These are phyloP conservation scores for Platismatia glauca DNA, from an alignment of 495 filamentous ascomycete species.

Conservation along the genomic window DNA sequence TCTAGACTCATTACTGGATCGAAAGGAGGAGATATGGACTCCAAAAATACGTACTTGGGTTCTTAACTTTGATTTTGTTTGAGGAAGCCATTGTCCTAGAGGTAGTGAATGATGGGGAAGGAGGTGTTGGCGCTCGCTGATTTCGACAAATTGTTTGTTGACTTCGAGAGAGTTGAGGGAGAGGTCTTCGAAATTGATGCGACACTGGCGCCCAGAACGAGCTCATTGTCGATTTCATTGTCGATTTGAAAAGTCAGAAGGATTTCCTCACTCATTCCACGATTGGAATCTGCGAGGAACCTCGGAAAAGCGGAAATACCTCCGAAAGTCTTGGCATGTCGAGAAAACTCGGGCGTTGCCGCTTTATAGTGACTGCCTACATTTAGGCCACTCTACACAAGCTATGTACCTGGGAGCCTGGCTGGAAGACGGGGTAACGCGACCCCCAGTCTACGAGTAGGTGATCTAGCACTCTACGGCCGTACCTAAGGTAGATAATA, in stretches of 20 bases:
- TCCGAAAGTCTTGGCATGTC: slow-evolving; percentile 1
- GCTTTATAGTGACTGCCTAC: too few relatives aligned
- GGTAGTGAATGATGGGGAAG: background rate
- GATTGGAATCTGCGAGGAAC: background rate
- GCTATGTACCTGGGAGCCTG: too few relatives aligned
- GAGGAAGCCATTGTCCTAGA: slow-evolving; percentile 20
- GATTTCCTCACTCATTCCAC: slow-evolving; percentile 2
- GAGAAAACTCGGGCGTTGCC: too few relatives aligned
- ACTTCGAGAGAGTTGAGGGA: background rate
- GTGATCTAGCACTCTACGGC: too few relatives aligned
- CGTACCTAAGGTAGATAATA: too few relatives aligned
- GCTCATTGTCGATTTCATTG: background rate
- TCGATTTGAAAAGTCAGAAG: background rate
- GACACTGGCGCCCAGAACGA: slow-evolving; percentile 2
- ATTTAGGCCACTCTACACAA: too few relatives aligned
- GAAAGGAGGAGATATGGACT: too few relatives aligned
- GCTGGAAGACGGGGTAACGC: too few relatives aligned
- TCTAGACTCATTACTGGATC: too few relatives aligned
- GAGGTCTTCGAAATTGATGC: background rate
- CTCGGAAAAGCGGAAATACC: background rate
- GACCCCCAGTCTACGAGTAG: too few relatives aligned
- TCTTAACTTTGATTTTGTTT: slow-evolving; percentile 91
- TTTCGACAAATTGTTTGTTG: background rate
- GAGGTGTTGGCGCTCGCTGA: background rate
- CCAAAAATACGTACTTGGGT: too few relatives aligned